These are phyloP conservation scores for Pleurotus tuoliensis DNA, from an alignment of 768 basidiomycete species.

Conservation along the genomic window DNA sequence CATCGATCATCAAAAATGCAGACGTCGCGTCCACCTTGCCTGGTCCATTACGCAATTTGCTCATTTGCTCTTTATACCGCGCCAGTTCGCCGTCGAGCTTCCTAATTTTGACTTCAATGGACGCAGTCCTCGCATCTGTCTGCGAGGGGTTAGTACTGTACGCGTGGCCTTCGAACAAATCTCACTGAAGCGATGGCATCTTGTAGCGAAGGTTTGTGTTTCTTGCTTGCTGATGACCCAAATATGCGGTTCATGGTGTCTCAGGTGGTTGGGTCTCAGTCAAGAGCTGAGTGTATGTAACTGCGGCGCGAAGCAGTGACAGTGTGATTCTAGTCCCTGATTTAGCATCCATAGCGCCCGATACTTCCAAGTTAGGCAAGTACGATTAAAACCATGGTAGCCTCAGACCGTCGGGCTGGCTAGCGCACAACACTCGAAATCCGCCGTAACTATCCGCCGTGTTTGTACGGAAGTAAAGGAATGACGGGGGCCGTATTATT, in stretches of 20 bases:
- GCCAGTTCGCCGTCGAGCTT: conserved; percentile 93
- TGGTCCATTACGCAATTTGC: conserved; percentile 87
- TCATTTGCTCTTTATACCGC: conserved; percentile 95
- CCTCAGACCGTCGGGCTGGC: background rate
- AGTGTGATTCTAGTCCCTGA: conserved; percentile 1
- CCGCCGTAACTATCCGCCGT: background rate
- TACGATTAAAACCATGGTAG: too few relatives aligned
- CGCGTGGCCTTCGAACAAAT: conserved; percentile 11
- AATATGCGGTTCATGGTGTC: conserved; percentile 79
- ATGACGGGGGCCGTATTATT: too few relatives aligned
- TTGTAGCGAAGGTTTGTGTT: conserved; percentile 80
- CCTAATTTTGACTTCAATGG: conserved; percentile 94
- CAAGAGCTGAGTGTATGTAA: background rate
- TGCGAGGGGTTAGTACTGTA: conserved; percentile 23
- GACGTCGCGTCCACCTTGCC: conserved; percentile 67
- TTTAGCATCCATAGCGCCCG: conserved; percentile 1
- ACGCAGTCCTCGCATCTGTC: conserved; percentile 85
- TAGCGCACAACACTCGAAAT: too few relatives aligned
- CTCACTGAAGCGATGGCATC: conserved; percentile 91
- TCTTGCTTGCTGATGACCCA: conserved; percentile 68
- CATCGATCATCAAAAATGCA: background rate
- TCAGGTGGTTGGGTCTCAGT: background rate
- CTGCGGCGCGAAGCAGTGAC: background rate
- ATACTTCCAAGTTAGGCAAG: conserved; percentile 9
- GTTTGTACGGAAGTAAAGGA: background rate